Evolutionary conservation across 2,329 filamentous ascomycete species (phyloP).

Genomic region (Monosporascus sp.): DNA sequence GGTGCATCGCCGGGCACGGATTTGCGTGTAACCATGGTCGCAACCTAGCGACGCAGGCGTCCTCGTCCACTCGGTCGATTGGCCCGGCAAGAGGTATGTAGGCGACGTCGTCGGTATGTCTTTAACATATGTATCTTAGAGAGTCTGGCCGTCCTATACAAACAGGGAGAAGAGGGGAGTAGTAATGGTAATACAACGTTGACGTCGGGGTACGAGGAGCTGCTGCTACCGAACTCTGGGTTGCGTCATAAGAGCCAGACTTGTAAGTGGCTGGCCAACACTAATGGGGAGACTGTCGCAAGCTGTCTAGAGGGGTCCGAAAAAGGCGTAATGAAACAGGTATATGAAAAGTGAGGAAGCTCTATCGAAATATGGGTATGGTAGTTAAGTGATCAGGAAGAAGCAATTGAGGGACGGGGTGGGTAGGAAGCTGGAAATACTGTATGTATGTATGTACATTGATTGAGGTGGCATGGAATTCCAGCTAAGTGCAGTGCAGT

Average conservation of each 20-base stretch:
- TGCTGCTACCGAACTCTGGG: neutral
- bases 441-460: too few relatives aligned
- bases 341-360: too few relatives aligned
- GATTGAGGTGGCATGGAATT: too few relatives aligned
- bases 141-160: neutral
- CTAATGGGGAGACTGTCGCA: too few relatives aligned
- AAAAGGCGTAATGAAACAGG: too few relatives aligned
- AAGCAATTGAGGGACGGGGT: too few relatives aligned
- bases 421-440: too few relatives aligned
- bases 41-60: neutral
- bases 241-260: neutral
- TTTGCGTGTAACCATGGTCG: conserved; percentile 39
- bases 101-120: neutral
- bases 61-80: neutral
- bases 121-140: neutral
- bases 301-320: too few relatives aligned
- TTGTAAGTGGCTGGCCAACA: neutral
- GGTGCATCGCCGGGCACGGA: conserved; percentile 26
- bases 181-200: neutral
- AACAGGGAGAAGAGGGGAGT: neutral
- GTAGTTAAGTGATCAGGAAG: too few relatives aligned
- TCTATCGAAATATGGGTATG: too few relatives aligned
- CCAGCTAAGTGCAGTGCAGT: too few relatives aligned
- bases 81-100: neutral
- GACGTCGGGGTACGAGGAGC: neutral